Conservation (phyloP, 768 basidiomycete genomes). For the Hygrophorus pudorinus region DNA sequence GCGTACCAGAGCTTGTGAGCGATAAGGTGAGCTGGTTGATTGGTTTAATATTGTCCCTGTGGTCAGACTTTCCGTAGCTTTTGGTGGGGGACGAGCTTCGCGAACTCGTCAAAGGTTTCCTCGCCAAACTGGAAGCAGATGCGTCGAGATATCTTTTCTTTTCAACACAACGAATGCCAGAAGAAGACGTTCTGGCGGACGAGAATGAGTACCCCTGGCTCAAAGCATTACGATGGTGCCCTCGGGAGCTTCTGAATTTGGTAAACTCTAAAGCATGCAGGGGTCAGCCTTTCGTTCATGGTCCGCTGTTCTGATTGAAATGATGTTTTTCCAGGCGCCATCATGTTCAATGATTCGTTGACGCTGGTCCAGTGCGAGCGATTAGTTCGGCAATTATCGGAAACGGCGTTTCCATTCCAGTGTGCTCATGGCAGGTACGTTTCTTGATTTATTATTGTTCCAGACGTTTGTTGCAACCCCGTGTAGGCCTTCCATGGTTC, state of each 20-base stretch:
- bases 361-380: slow-evolving; percentile 54
- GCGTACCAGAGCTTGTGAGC: slow-evolving; percentile 60
- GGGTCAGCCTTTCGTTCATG: slow-evolving; percentile 41
- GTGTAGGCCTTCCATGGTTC: slow-evolving; percentile 45
- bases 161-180: slow-evolving; percentile 10
- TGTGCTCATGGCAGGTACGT: slow-evolving; percentile 89
- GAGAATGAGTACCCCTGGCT: slow-evolving; percentile 45
- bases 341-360: slow-evolving; percentile 92
- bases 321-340: slow-evolving; percentile 53
- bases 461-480: not conserved
- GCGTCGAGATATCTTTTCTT: slow-evolving; percentile 18
- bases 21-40: slow-evolving; percentile 41
- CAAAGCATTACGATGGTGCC: slow-evolving; percentile 70
- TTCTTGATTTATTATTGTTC: not conserved
- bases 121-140: slow-evolving; percentile 50
- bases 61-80: slow-evolving; percentile 29
- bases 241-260: slow-evolving; percentile 71
- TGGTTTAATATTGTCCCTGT: slow-evolving; percentile 7
- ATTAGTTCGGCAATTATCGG: slow-evolving; percentile 57
- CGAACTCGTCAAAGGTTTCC: slow-evolving; percentile 63
- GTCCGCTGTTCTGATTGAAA: slow-evolving; percentile 1
- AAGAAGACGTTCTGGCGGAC: slow-evolving; percentile 7
- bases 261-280: slow-evolving; percentile 94
- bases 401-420: slow-evolving; percentile 81
- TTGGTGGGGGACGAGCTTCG: slow-evolving; percentile 62